These are phyloP conservation scores for Globisporangium viniferum DNA, from an alignment of 352 stramenopile species.

Conservation along the genomic window DNA sequence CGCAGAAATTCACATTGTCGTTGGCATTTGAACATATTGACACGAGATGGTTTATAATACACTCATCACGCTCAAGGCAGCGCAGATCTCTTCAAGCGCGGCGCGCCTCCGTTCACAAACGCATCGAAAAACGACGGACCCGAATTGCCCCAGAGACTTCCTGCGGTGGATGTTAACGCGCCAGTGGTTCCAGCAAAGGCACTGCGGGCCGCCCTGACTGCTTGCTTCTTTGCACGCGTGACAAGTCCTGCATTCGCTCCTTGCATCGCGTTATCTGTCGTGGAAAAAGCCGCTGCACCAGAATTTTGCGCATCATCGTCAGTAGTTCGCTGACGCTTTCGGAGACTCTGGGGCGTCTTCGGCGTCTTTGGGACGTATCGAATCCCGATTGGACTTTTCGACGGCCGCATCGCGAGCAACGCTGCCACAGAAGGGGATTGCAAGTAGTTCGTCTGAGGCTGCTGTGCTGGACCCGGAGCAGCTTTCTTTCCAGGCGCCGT, in stretches of 20 bases:
- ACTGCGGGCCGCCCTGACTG: constrained; percentile 15
- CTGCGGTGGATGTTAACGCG: constrained; percentile 6
- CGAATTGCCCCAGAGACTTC: constrained; percentile 19
- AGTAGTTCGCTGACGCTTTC: constrained; percentile 12
- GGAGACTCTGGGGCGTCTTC: constrained; percentile 17
- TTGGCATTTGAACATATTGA: neutral
- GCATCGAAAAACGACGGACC: constrained; percentile 56
- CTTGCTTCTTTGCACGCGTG: constrained; percentile 38
- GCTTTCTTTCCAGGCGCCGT: constrained; percentile 1
- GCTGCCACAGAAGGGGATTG: constrained; percentile 18
- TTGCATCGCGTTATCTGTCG: constrained; percentile 27
- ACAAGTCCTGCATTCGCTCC: constrained; percentile 38
- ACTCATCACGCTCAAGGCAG: constrained; percentile 9
- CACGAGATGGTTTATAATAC: neutral
- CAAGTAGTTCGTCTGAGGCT: constrained; percentile 7
- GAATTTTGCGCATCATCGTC: neutral
- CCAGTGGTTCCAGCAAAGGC: constrained; percentile 11
- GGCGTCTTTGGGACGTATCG: constrained; percentile 20
- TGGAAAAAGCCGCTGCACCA: neutral
- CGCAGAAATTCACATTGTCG: neutral
- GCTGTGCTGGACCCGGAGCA: neutral
- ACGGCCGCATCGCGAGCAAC: constrained; percentile 20
- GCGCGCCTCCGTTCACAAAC: constrained; percentile 70
- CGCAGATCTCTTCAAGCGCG: constrained; percentile 41
- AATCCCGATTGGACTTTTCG: constrained; percentile 21